Evolutionary conservation across 306 rosid species (phyloP).

Genomic region (Delonix regia): DNA sequence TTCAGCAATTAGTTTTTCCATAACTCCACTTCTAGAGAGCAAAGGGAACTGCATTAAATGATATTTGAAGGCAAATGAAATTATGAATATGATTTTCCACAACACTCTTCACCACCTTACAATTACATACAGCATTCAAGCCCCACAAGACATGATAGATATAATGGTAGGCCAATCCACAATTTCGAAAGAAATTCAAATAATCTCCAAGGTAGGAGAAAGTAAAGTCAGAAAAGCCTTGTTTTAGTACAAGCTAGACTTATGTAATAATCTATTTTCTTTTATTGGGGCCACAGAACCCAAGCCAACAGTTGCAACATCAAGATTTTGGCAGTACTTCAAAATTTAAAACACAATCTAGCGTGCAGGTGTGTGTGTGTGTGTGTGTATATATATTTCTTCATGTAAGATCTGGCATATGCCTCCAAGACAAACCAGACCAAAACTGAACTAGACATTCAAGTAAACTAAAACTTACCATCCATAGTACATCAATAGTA

Average conservation of each 20-base stretch:
- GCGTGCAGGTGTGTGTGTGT: too few species aligned
- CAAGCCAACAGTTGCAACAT: slow-evolving; percentile 14
- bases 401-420: slow-evolving; percentile 20
- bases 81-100: slow-evolving; percentile 6
- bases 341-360: background rate
- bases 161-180: background rate
- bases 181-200: background rate
- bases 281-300: background rate
- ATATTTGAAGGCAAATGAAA: slow-evolving; percentile 30
- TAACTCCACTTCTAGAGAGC: slow-evolving; percentile 95
- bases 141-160: background rate
- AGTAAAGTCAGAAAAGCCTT: background rate
- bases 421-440: background rate
- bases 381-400: background rate
- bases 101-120: slow-evolving; percentile 1
- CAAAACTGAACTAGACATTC: background rate
- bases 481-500: slow-evolving; percentile 19
- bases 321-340: background rate
- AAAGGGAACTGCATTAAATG: slow-evolving; percentile 86
- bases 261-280: background rate
- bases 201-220: background rate
- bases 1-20: slow-evolving; percentile 84
- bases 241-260: background rate
- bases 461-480: background rate
- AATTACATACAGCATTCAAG: background rate